phyloP scores from a whole-genome alignment of 1,284 basidiomycete species.

The Ustilago xerochloae region DNA sequence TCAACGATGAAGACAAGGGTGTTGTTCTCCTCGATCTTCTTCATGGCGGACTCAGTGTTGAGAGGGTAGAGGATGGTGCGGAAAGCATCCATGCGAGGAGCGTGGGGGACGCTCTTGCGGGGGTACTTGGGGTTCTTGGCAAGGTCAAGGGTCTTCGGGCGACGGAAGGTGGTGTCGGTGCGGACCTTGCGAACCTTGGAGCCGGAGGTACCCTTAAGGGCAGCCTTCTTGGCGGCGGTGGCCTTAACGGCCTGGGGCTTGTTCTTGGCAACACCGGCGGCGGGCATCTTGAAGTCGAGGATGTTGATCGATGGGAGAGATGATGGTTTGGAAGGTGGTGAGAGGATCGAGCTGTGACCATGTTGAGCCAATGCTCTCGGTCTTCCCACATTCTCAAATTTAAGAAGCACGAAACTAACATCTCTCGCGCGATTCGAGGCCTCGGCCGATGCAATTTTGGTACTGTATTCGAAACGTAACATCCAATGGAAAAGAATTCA shows the following conservation, averaged over 20 bases:
- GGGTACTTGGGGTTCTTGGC: constrained; percentile 89
- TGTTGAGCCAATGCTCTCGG: background rate
- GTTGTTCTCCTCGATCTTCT: constrained; percentile 99
- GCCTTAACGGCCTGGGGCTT: constrained; percentile 74
- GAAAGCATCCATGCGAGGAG: constrained; percentile 97
- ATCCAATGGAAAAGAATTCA: too few relatives aligned
- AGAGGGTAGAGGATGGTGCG: constrained; percentile 85
- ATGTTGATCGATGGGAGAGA: constrained; percentile 2
- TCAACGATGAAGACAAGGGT: constrained; percentile 98
- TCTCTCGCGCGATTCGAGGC: too few relatives aligned
- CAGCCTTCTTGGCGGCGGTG: constrained; percentile 95
- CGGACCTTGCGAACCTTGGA: constrained; percentile 85
- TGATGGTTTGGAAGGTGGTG: constrained; percentile 16
- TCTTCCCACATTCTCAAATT: background rate
- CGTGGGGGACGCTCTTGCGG: constrained; percentile 91
- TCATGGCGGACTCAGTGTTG: constrained; percentile 74
- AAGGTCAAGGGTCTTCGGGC: constrained; percentile 92
- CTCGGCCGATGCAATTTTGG: too few relatives aligned
- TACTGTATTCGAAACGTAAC: too few relatives aligned
- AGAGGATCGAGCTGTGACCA: background rate
- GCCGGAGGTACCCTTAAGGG: constrained; percentile 84
- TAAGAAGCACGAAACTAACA: background rate
- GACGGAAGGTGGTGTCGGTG: constrained; percentile 91
- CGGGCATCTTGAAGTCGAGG: constrained; percentile 26
- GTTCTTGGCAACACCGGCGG: constrained; percentile 32